Percentiles rank a stretch among this genome's conserved stretches.
Evolutionary conservation across 1,139 yeast genomes (phyloP).

Genomic region (Pichia inconspicua): DNA sequence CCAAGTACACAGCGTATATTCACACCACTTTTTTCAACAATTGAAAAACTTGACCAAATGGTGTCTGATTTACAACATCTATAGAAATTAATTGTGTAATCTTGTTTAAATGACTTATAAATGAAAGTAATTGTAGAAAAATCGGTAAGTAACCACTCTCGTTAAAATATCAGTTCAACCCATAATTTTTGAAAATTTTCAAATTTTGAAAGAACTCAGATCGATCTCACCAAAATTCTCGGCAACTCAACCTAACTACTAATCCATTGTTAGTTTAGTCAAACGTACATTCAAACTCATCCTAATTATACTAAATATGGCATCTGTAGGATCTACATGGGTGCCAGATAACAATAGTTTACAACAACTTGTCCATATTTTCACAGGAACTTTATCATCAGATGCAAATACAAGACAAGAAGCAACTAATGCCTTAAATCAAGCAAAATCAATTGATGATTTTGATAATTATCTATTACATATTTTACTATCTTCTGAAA

Average conservation of each 20-base stretch:
- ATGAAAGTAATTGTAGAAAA: too few relatives aligned
- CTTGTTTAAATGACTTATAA: not conserved
- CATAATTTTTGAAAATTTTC: not conserved
- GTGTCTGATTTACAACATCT: not conserved
- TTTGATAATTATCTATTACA: conserved; percentile 71
- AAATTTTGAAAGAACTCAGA: too few relatives aligned
- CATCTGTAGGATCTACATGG: conserved; percentile 36
- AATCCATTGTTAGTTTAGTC: too few relatives aligned
- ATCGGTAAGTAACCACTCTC: too few relatives aligned
- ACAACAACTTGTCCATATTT: conserved; percentile 53
- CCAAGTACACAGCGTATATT: conserved; percentile 41
- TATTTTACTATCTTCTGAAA: conserved; percentile 49
- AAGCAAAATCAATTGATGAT: conserved; percentile 65
- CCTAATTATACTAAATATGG: not conserved
- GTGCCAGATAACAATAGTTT: conserved; percentile 54
- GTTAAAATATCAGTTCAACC: not conserved
- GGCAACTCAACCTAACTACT: too few relatives aligned
- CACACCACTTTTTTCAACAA: conserved; percentile 40
- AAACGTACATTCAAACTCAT: too few relatives aligned
- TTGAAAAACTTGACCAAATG: conserved; percentile 34
- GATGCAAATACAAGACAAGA: conserved; percentile 45
- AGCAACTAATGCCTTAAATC: conserved; percentile 60
- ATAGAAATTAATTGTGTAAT: not conserved
- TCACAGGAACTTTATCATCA: conserved; percentile 60
- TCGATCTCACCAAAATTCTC: too few relatives aligned